Base-by-base conservation (phyloP, 1,284 basidiomycete genomes). In the Trametes versicolor region DNA sequence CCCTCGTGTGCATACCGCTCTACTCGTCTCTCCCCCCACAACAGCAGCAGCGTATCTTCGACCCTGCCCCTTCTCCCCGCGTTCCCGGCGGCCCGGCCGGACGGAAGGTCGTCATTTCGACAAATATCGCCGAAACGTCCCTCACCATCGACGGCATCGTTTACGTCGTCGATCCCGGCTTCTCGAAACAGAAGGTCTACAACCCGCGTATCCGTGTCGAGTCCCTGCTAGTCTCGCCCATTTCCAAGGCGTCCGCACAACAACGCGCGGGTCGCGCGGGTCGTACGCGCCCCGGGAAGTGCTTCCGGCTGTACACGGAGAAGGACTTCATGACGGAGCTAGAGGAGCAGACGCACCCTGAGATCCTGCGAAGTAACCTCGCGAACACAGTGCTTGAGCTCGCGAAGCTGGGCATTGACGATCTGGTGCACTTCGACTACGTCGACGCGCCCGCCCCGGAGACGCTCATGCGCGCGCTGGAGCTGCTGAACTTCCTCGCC, bases 101-200 rank as follows among this genome's bases (percentile, higher is more conserved):
- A 0, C 88, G 97, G 68, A 99, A 99, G 79, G 89, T 99, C 36
- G 95, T 99, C 54, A 83, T 99, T 0, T 95, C 96, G 15, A 99
- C 98, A 39, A 99, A 99, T 79, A 97, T 99, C 67, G 98, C 98
- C 9, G 97, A 99, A 80, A 99, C 98, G 0, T 98, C 96, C 12
- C 81, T 99, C 41, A 99, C 97, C 1, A 99, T 99, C 67, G 97
- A 99, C 72, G 98, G 97, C 27, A 99, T 99, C 74, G 96, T 99
- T 15, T 99, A 99, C 75, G 97, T 99, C 63, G 96, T 99, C 50
- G 97, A 99, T 77, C 96, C 98, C 0, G 97, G 97, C 0, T 97
- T 98, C 82, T 96, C 94, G 12, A 97, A 98, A 80, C 95, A 98
- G 80, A 99, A 97, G 76, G 94, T 98, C 58, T 98, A 98, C 82